Evolutionary conservation across 2,329 filamentous ascomycete species (phyloP), one percentile per base, ranked within the genome.

Genomic region (Zasmidium angulare): DNA sequence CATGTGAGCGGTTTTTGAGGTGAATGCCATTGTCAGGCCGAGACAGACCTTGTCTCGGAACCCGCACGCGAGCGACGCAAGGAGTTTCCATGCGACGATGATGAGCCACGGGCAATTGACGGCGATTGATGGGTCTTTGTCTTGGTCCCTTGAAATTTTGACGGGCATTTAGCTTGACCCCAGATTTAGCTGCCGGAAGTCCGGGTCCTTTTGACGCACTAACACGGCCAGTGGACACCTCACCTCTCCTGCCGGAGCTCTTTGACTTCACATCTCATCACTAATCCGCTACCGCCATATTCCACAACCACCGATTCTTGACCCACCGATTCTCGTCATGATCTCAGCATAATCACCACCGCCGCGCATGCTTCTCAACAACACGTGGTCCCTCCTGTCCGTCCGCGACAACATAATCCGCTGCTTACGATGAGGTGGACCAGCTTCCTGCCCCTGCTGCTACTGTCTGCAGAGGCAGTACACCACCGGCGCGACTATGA

Each of bases 401-500:
- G 14, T 21, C 50, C 26, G 17, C 29, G 2, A 22, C 50, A 31
- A 40, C 50, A 14, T 20, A 19, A 19, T 20, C 50, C 22, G 49
- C 50, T 53, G 24, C 50, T 20, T 14, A 43, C 31, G 46, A 60
- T 55, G 53, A 60, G 47, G 58, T 53, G 48, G 48, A 40, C 20
- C n/a, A 22, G 29, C 43, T 17, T 56, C 3, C 29, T 60, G 29
- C 43, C 55, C 20, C 19, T 58, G 14, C 59, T 61, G 24, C 43
- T 58, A 17, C 43, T 36, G 48, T 14, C 21, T 40, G 49, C 49
- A 46, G 22, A 14, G 31, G 22, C 55, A 54, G 40, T 20, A 21
- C 47, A 21, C 21, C 56, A 56, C 23, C 65, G 59, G 54, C 66
- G 71, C 46, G 67, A 74, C 57, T 90, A 96, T 80, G 84, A 89